phyloP scores from a whole-genome alignment of 75 land plant genomes.

The Pseudotsuga menziesii region DNA sequence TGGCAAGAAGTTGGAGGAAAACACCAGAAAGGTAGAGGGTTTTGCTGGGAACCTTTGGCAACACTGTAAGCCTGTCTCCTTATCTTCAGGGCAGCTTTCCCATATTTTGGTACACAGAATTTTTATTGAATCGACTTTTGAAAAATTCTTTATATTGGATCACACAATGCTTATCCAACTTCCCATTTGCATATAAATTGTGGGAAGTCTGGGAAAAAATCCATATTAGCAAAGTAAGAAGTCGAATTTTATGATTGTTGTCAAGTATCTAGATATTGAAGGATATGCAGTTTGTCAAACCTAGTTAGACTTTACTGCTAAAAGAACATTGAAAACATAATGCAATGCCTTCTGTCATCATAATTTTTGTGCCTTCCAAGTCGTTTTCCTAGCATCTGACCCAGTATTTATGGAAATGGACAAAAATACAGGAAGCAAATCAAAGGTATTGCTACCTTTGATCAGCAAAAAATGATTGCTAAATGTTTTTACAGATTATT shows the following conservation, averaged over 20 bases:
- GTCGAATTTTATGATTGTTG: not conserved
- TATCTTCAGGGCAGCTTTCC: not conserved
- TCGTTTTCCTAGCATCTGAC: not conserved
- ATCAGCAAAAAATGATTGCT: too few species aligned
- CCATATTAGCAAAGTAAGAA: not conserved
- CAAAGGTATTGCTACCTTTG: too few species aligned
- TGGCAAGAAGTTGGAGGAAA: conserved; percentile 28
- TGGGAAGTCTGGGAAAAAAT: not conserved
- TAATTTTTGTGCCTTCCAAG: not conserved
- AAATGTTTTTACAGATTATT: too few species aligned
- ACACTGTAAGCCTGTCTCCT: conserved; percentile 36
- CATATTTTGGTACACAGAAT: not conserved
- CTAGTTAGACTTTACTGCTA: not conserved
- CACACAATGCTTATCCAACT: not conserved
- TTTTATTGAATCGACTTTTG: not conserved
- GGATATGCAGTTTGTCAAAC: not conserved
- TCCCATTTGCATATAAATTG: not conserved
- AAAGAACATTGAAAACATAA: not conserved
- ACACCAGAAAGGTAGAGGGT: conserved; percentile 37
- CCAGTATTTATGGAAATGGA: too few species aligned
- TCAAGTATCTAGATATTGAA: not conserved
- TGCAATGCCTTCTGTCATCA: not conserved
- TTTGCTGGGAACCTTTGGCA: conserved; percentile 55
- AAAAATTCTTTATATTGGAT: not conserved
- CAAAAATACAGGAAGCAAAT: too few species aligned